Evolutionary conservation across 208 protist species (phyloP).

Genomic region (Leishmania lainsoni): DNA sequence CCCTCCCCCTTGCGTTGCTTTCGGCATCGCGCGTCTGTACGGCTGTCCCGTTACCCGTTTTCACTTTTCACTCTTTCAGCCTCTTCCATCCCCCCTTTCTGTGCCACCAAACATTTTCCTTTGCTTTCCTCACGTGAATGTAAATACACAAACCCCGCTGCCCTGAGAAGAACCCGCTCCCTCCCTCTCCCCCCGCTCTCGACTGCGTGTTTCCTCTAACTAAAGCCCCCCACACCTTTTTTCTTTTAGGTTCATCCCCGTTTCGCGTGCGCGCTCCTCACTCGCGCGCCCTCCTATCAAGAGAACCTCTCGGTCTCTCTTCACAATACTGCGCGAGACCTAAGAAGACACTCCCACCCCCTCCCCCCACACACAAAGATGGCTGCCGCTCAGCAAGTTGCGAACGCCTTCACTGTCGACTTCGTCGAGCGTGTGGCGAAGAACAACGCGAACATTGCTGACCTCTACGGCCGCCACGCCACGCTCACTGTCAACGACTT

Average conservation of each 20-base stretch:
- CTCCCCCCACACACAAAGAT: slow-evolving; percentile 23
- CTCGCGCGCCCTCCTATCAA: neutral
- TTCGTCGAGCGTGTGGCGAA: slow-evolving; percentile 85
- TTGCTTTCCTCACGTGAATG: neutral
- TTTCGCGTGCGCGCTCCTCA: neutral
- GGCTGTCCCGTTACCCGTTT: neutral
- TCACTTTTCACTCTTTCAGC: neutral
- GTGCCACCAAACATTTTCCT: neutral
- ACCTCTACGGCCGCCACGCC: slow-evolving; percentile 67
- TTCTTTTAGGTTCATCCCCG: neutral
- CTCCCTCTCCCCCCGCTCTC: neutral
- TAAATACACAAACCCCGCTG: neutral
- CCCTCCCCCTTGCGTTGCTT: neutral
- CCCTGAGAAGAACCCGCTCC: neutral
- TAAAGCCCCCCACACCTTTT: neutral
- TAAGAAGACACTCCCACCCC: neutral
- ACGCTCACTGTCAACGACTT: slow-evolving; percentile 84
- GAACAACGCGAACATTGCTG: slow-evolving; percentile 54
- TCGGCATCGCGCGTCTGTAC: neutral
- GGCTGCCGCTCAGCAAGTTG: slow-evolving; percentile 67
- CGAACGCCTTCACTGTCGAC: slow-evolving; percentile 77
- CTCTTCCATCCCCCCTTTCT: neutral
- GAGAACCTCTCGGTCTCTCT: neutral
- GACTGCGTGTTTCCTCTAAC: neutral
- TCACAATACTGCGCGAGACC: neutral